Conservation (phyloP, 2,329 filamentous ascomycete species). For the Hypoxylon sp. region DNA sequence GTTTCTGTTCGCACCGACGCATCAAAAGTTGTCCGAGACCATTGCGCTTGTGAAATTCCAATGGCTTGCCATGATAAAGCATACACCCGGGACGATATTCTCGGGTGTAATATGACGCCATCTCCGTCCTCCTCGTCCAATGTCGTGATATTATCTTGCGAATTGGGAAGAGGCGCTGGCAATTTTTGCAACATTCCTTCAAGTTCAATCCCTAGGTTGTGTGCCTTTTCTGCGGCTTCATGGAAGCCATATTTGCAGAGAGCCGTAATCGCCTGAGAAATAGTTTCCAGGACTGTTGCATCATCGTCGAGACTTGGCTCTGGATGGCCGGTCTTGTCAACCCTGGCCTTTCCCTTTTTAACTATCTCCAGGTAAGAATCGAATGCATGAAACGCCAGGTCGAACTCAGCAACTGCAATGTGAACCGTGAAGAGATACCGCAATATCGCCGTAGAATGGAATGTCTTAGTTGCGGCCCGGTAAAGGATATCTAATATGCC, state of each 20-base stretch:
- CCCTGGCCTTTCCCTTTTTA: constrained; percentile 84
- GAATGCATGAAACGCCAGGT: constrained; percentile 90
- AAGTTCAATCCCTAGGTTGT: constrained; percentile 77
- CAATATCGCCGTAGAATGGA: constrained; percentile 92
- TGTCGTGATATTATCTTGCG: constrained; percentile 50
- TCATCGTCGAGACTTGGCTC: constrained; percentile 85
- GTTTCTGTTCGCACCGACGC: constrained; percentile 78
- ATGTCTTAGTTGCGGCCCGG: constrained; percentile 90
- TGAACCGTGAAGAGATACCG: constrained; percentile 91
- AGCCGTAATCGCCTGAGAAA: constrained; percentile 83
- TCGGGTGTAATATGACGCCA: constrained; percentile 56
- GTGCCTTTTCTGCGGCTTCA: constrained; percentile 83
- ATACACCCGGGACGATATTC: constrained; percentile 72
- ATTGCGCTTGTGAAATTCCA: constrained; percentile 87
- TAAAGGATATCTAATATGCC: constrained; percentile 91
- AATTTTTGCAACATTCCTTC: constrained; percentile 81
- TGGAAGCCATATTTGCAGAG: constrained; percentile 85
- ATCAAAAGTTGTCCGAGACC: constrained; percentile 86
- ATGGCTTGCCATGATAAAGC: constrained; percentile 86
- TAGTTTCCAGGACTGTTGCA: constrained; percentile 80
- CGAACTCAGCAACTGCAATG: constrained; percentile 89
- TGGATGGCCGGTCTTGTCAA: constrained; percentile 80
- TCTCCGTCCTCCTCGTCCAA: constrained; percentile 55
- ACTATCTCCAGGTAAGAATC: constrained; percentile 94
- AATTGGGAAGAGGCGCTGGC: constrained; percentile 53